phyloP scores from a whole-genome alignment of 2,329 filamentous ascomycete genomes.

The Paecilomyces fulvus region DNA sequence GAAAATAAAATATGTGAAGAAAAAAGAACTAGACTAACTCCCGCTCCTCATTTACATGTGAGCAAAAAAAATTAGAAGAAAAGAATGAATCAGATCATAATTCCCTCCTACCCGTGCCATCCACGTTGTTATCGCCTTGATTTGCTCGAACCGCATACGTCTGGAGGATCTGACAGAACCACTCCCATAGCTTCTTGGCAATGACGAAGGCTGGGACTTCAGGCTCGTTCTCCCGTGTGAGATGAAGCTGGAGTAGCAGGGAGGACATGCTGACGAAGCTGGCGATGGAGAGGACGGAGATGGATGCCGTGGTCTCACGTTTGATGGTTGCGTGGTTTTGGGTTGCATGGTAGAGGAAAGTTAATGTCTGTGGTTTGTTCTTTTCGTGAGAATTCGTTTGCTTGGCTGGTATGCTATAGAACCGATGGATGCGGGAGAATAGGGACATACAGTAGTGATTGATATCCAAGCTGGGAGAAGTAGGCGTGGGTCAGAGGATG shows the following conservation, averaged over 20 bases:
- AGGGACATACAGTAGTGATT: conserved; percentile 58
- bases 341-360: conserved; percentile 66
- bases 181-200: conserved; percentile 35
- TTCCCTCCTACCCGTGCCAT: not conserved
- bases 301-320: conserved; percentile 69
- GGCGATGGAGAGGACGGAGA: conserved; percentile 67
- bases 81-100: not conserved
- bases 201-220: conserved; percentile 50
- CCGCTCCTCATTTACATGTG: not conserved
- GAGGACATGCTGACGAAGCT: conserved; percentile 69
- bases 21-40: not conserved
- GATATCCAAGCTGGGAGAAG: conserved; percentile 70
- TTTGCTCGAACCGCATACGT: not conserved
- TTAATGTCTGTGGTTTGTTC: conserved; percentile 50
- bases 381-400: conserved; percentile 3
- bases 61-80: not conserved
- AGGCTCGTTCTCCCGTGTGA: conserved; percentile 53
- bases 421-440: not conserved
- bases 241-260: conserved; percentile 58
- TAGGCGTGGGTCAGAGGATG: conserved; percentile 60
- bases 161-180: conserved; percentile 23
- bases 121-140: not conserved
- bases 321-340: conserved; percentile 72
- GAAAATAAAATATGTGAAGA: not conserved
- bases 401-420: not conserved